Evolutionary conservation across 495 filamentous ascomycete genomes (phyloP), one percentile per base, ranked within the genome.

Genomic region (Beverwykella pulmonaria): DNA sequence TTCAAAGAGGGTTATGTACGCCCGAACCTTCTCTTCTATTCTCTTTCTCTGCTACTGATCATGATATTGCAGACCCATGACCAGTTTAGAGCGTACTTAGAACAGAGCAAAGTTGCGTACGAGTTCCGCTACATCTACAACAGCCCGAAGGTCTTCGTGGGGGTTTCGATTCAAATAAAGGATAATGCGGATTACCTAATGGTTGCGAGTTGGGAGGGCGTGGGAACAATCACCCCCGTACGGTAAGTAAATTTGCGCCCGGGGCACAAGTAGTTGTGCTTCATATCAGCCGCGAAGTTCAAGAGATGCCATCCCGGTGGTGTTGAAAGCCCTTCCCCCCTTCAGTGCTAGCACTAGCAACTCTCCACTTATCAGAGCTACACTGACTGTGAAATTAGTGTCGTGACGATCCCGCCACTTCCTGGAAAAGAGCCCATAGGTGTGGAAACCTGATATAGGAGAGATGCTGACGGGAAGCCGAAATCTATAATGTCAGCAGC

Each of bases 1-100:
- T 34, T 56, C 30, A 56, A 56, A 23, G n/a, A 34, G 14, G 53
- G 53, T 2, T 56, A 56, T 22, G 53, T 56, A 19, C 32, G 53
- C 23, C 54, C 22, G 9, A 26, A 41, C 15, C 36, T 46, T n/a
- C n/a, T n/a, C n/a, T n/a, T n/a, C n/a, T n/a, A n/a, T n/a, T n/a
- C n/a, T n/a, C n/a, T n/a, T n/a, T n/a, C n/a, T n/a, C n/a, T n/a
- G n/a, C n/a, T n/a, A n/a, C n/a, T n/a, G n/a, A n/a, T n/a, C n/a
- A 15, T 9, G n/a, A 6, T 27, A 14, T 39, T 39, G 29, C 27
- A 56, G 53, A 41, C 53, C n/a, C 53, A 36, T 19, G 53, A 56
- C 5, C 6, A 3, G 17, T 34, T 56, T n/a, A 36, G 19, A 56
- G 19, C 4, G 2, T n/a, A 20, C 27, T 3, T 56, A 12, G 26